Conservation (phyloP, 2,329 filamentous ascomycete species). For the Phialophora verrucosa region DNA sequence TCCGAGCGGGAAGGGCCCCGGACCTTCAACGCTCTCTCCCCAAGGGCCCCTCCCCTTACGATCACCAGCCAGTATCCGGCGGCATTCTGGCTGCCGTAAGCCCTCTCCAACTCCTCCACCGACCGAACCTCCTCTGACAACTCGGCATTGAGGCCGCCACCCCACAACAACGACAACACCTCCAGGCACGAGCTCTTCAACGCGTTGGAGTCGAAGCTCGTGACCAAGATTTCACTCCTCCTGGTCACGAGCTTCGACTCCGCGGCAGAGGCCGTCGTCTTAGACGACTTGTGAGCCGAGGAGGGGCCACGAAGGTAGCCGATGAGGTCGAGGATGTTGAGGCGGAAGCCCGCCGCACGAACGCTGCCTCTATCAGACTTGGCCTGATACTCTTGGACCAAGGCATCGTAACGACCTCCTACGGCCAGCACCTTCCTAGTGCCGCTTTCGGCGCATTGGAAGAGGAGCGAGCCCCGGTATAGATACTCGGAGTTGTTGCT, state of each 20-base stretch:
- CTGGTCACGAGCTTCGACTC: conserved; percentile 25
- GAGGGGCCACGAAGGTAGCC: conserved; percentile 32
- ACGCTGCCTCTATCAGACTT: conserved; percentile 66
- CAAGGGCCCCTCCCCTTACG: conserved; percentile 62
- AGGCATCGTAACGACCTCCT: conserved; percentile 87
- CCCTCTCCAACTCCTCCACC: conserved; percentile 71
- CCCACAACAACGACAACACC: conserved; percentile 79
- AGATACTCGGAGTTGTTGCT: conserved; percentile 91
- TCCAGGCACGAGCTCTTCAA: conserved; percentile 78
- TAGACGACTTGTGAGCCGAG: conserved; percentile 16
- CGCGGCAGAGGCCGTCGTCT: conserved; percentile 7
- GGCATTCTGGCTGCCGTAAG: conserved; percentile 77
- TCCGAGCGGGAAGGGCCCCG: conserved; percentile 79
- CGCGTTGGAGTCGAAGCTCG: conserved; percentile 79
- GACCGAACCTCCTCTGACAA: conserved; percentile 79
- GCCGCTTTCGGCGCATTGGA: conserved; percentile 87
- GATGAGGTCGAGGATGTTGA: conserved; percentile 37
- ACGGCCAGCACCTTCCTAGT: conserved; percentile 80
- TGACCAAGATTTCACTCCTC: conserved; percentile 83
- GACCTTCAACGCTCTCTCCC: conserved; percentile 73
- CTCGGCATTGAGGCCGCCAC: conserved; percentile 84
- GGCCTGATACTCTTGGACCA: conserved; percentile 83
- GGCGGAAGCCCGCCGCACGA: conserved; percentile 86
- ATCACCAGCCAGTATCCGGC: conserved; percentile 81
- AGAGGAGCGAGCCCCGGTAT: conserved; percentile 82